phyloP scores from a whole-genome alignment of 1,139 yeast species.

The Hemisphaericaspora lyxosophila region DNA sequence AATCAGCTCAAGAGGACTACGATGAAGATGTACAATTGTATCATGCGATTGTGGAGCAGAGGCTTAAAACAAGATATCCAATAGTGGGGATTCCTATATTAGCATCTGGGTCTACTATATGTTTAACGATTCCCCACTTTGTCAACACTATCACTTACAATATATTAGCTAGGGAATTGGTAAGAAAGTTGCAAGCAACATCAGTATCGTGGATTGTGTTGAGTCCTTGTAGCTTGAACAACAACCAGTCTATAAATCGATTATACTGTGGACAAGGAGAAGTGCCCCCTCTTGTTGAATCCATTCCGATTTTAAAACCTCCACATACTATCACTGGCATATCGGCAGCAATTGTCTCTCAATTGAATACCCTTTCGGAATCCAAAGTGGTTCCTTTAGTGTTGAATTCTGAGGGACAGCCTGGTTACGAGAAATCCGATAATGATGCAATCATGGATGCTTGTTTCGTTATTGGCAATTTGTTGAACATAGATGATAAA shows the following conservation, averaged over 20 bases:
- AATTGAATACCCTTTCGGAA: conserved; percentile 18
- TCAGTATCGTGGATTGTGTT: conserved; percentile 28
- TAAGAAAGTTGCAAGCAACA: conserved; percentile 13
- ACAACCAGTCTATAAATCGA: conserved; percentile 29
- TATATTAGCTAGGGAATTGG: conserved; percentile 26
- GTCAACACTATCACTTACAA: conserved; percentile 32
- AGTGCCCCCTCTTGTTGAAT: conserved; percentile 10
- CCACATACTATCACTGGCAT: conserved; percentile 59
- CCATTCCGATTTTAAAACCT: conserved; percentile 43
- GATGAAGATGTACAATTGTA: conserved; percentile 61
- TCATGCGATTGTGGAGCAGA: conserved; percentile 27
- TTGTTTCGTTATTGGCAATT: conserved; percentile 21
- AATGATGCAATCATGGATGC: conserved; percentile 39
- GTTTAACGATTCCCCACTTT: conserved; percentile 35
- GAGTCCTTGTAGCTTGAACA: conserved; percentile 37
- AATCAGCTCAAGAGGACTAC: conserved; percentile 27
- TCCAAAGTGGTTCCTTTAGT: conserved; percentile 25
- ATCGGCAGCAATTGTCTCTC: conserved; percentile 42
- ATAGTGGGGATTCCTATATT: conserved; percentile 26
- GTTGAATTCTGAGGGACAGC: conserved; percentile 56
- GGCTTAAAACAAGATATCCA: conserved; percentile 24
- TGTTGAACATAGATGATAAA: conserved; percentile 15
- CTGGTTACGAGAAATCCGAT: conserved; percentile 52
- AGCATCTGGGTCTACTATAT: conserved; percentile 8
- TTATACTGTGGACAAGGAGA: conserved; percentile 23